Evolutionary conservation across 352 stramenopile species (phyloP), one percentile per base, ranked within the genome.

Genomic region (Globisporangium iwayamae): DNA sequence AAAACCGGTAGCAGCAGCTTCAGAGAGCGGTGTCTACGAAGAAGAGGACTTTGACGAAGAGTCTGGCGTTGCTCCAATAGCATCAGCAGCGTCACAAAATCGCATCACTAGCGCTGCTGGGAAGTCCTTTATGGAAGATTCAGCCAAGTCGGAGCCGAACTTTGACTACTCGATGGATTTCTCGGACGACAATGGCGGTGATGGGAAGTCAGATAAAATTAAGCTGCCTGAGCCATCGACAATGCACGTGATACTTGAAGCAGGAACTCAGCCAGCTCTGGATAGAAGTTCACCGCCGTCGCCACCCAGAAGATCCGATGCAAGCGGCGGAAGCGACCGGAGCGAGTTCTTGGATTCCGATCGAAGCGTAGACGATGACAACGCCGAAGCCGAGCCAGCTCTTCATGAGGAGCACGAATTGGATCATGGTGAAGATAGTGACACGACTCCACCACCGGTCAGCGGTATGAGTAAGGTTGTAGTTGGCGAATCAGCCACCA

Each of bases 81-180:
- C 68, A 41, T 34, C 36, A 4, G 45, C 36, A 38, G 22, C 47
- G 47, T 8, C 50, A 56, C 50, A n/a, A 20, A 56, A 7, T 45
- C 39, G 28, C 51, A 18, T 25, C 9, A 4, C 9, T 25, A 38
- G 4, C 7, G 25, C 16, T 4, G 63, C 32, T 51, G 43, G 11
- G 1, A 25, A 43, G 10, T 2, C 18, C 11, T 36, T 36, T 8
- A 36, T 53, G 13, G 58, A 65, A 4, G 48, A 57, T 20, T 46
- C 54, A 2, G 3, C 54, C 4, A 78, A 65, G 16, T 39, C 62
- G 7, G 74, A 79, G 13, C 73, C 67, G 0, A 75, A 67, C 18
- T 88, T 84, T 48, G 72, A 90, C 60, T 91, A 90, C 63, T 91
- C 83, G 46, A 87, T 90, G 71, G 78, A 91, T 36, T 90, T 91